Evolutionary conservation across 306 rosid species (phyloP).

Genomic region (Castanea sativa): DNA sequence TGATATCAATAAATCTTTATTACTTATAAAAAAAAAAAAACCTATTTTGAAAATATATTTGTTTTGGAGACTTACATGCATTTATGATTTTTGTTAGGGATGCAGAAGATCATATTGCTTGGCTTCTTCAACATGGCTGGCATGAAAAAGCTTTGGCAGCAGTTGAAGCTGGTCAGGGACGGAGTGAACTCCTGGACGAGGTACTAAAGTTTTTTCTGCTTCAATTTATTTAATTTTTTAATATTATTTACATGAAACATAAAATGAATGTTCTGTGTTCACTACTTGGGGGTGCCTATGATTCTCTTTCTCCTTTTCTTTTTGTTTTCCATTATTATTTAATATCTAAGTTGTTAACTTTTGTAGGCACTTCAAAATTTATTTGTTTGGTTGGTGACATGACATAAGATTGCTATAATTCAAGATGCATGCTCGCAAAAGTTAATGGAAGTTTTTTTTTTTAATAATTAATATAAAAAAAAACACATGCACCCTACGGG

Average conservation of each 20-base stretch:
- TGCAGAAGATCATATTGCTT: slow-evolving; percentile 96
- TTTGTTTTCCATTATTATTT: not conserved
- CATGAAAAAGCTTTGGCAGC: slow-evolving; percentile 98
- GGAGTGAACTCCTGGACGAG: slow-evolving; percentile 95
- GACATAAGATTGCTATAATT: not conserved
- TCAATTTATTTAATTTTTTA: slow-evolving; percentile 10
- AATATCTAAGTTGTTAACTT: not conserved
- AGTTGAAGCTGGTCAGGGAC: slow-evolving; percentile 96
- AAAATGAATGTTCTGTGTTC: not conserved
- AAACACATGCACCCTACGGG: too few relatives aligned
- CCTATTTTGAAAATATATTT: not conserved
- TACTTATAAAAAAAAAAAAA: not conserved
- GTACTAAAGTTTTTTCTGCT: slow-evolving; percentile 31
- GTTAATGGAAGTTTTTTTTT: too few relatives aligned
- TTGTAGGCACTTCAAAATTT: not conserved
- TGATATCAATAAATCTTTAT: too few relatives aligned
- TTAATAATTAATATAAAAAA: too few relatives aligned
- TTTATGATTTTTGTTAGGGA: slow-evolving; percentile 57
- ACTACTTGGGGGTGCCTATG: not conserved
- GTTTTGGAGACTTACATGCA: slow-evolving; percentile 9
- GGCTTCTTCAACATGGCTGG: slow-evolving; percentile 97
- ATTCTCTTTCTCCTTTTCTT: not conserved
- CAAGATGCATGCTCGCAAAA: too few relatives aligned
- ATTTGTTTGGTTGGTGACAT: not conserved
- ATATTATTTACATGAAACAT: not conserved